Conservation (phyloP, 2,329 filamentous ascomycete species). For the Alternaria atra region DNA sequence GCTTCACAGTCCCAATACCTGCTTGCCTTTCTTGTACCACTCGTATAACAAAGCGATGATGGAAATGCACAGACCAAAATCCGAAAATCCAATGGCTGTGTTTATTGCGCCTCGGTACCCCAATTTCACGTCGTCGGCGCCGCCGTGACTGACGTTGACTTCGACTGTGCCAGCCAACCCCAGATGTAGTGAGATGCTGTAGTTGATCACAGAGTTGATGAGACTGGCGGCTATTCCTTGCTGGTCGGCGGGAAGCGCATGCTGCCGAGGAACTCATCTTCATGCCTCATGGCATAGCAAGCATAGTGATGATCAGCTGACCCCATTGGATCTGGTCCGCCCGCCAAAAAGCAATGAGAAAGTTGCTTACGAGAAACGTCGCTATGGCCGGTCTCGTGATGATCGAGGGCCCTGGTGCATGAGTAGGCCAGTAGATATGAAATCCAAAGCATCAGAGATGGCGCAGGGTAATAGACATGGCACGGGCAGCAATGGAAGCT, state of each 20-base stretch:
- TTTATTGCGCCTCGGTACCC: not conserved
- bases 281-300: not conserved
- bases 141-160: not conserved
- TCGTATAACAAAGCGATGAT: not conserved
- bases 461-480: no score
- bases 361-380: not conserved
- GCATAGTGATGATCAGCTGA: not conserved
- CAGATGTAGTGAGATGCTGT: not conserved
- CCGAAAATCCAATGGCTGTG: not conserved
- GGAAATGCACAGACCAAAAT: not conserved
- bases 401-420: not conserved
- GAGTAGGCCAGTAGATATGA: not conserved
- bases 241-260: not conserved
- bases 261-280: not conserved
- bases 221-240: not conserved
- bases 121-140: not conserved
- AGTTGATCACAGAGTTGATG: no score
- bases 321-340: no score
- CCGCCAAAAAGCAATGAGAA: not conserved
- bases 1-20: not conserved
- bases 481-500: no score
- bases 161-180: not conserved
- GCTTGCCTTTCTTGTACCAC: not conserved
- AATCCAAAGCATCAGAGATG: no score
- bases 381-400: no score